Conservation (phyloP, 1,139 yeast genomes). For the Kodamaea sp. region DNA sequence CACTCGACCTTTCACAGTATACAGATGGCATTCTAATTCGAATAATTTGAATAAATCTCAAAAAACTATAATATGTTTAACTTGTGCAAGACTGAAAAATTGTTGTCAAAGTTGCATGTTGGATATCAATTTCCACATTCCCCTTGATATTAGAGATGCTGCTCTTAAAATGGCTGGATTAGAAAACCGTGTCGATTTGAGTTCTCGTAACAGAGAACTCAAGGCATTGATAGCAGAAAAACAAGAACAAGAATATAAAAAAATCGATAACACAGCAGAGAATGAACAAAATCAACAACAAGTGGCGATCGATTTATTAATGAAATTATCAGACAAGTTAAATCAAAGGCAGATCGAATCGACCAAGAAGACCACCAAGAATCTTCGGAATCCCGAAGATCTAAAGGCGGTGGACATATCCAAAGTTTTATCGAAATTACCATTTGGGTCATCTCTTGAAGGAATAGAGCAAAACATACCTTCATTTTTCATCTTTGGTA, state of each 20-base stretch:
- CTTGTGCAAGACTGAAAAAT: slow-evolving; percentile 75
- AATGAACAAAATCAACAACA: slow-evolving; percentile 19
- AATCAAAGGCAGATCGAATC: slow-evolving; percentile 14
- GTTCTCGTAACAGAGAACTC: slow-evolving; percentile 37
- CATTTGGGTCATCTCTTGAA: slow-evolving; percentile 53
- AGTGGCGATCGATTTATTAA: slow-evolving; percentile 32
- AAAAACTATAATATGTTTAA: slow-evolving; percentile 62
- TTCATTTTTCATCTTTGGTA: slow-evolving; percentile 71
- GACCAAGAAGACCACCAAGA: slow-evolving; percentile 8
- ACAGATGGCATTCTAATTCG: slow-evolving; percentile 58
- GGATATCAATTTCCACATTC: slow-evolving; percentile 76
- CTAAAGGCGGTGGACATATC: slow-evolving; percentile 41
- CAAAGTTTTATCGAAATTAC: slow-evolving; percentile 51
- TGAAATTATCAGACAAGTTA: slow-evolving; percentile 39
- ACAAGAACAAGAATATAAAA: slow-evolving; percentile 22
- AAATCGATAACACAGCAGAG: slow-evolving; percentile 16
- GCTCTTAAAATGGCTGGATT: slow-evolving; percentile 73
- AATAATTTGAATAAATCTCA: slow-evolving; percentile 33
- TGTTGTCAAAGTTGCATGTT: slow-evolving; percentile 88
- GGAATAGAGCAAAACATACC: slow-evolving; percentile 43
- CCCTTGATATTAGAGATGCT: slow-evolving; percentile 74
- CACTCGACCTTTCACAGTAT: slow-evolving; percentile 79
- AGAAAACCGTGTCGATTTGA: slow-evolving; percentile 22
- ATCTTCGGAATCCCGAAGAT: slow-evolving; percentile 14
- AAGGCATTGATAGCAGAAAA: slow-evolving; percentile 40